Base-by-base conservation (phyloP, 2,329 filamentous ascomycete genomes). In the Xylaria multiplex region DNA sequence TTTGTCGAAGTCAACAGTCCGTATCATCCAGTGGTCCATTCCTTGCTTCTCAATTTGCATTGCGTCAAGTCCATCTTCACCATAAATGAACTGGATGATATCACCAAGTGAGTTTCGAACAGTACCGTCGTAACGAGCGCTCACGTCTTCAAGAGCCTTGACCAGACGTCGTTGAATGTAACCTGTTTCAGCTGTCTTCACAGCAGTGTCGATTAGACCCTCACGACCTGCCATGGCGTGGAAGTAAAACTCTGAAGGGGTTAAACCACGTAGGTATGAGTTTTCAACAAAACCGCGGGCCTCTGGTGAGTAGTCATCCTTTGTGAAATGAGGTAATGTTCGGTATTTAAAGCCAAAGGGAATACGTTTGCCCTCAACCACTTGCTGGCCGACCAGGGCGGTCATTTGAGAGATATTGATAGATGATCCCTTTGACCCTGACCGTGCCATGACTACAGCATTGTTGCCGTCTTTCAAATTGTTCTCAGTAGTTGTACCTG, bases 341-440 rank as follows among this genome's bases (percentile, higher is more conserved):
- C 96, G 90, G 79, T 99, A 98, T 79, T 98, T 97, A 88, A 99
- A 99, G 24, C 96, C 96, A 76, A 97, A 99, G 0, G 96, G 96
- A 83, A 99, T 97, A 84, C 96, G 96, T 82, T 97, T 97, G 75
- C 96, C 96, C 82, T 99, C 96, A 8, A 99, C 93, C 70, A 96
- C 97, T 79, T 99, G 96, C 79, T 99, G 96, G 71, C 96, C 96
- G 66, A 99, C 96, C 70, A 98, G 88, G 30, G 96, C 96, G 69
- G 94, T 96, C 96, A 99, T 99, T 81, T 99, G 96, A 16, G 96
- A 97, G 74, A 99, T 98, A 79, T 99, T 99, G 85, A 99, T 98
- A 13, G 93, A 95, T 2, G 96, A 98, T 78, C 96, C 96, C 84
- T 99, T 99, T 72, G 96, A 99, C 75, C 96, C 96, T 65, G 96